Evolutionary conservation across 2,329 filamentous ascomycete genomes (phyloP).

Genomic region (Penicillium sp.): DNA sequence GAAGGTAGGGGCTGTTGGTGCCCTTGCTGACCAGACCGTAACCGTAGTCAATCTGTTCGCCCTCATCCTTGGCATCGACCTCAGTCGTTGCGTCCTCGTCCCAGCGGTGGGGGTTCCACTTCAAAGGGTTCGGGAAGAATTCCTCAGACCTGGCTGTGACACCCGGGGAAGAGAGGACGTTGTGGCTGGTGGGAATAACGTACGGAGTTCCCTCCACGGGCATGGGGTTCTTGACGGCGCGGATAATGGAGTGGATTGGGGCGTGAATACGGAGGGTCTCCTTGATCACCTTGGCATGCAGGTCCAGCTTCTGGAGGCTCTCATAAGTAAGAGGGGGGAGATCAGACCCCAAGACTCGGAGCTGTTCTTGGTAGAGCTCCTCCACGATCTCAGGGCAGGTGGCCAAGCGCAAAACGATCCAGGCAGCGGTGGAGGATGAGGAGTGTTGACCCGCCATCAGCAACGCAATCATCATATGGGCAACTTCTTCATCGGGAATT

Average conservation of each 20-base stretch:
- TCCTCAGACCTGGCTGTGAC: constrained; percentile 69
- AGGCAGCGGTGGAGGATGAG: constrained; percentile 77
- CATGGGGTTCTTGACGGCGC: constrained; percentile 86
- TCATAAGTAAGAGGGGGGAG: constrained; percentile 75
- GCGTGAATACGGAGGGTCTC: constrained; percentile 89
- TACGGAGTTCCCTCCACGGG: constrained; percentile 78
- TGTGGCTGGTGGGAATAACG: constrained; percentile 76
- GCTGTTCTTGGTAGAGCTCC: constrained; percentile 80
- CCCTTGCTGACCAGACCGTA: constrained; percentile 93
- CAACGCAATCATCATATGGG: constrained; percentile 91
- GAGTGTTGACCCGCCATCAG: constrained; percentile 92
- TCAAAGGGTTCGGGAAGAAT: constrained; percentile 77
- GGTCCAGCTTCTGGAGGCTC: constrained; percentile 71
- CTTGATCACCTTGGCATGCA: constrained; percentile 83
- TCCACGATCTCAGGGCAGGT: constrained; percentile 75
- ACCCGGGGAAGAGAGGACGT: constrained; percentile 79
- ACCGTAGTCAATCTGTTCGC: constrained; percentile 86
- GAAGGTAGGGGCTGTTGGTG: constrained; percentile 82
- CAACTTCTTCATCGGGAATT: constrained; percentile 80
- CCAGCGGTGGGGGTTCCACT: constrained; percentile 93
- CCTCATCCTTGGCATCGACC: constrained; percentile 43
- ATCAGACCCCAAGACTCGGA: constrained; percentile 68
- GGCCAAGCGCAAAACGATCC: constrained; percentile 80
- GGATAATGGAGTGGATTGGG: constrained; percentile 93
- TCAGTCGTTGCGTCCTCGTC: constrained; percentile 55